phyloP scores from a whole-genome alignment of 768 basidiomycete species.

The Boletellus ananiceps region DNA sequence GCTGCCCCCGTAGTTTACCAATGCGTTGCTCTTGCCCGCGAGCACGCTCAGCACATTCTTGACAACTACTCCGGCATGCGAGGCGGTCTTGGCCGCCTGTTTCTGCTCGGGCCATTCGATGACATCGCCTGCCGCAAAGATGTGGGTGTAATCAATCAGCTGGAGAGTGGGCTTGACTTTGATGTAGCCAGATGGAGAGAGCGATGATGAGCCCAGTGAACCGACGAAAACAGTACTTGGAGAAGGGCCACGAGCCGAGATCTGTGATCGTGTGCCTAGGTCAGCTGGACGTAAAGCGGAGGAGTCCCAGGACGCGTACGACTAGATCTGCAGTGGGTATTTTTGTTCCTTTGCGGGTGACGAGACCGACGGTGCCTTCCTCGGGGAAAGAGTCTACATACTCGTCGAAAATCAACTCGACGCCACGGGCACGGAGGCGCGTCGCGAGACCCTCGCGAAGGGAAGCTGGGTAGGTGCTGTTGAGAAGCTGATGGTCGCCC shows the following conservation, averaged over 20 bases:
- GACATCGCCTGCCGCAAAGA: conserved; percentile 66
- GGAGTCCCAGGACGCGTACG: conserved; percentile 33
- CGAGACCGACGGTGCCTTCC: conserved; percentile 35
- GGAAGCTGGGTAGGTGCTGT: conserved; percentile 48
- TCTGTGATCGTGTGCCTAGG: conserved; percentile 6
- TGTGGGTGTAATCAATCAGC: conserved; percentile 42
- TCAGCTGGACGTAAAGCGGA: background rate
- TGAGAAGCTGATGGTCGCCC: conserved; percentile 47
- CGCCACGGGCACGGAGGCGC: conserved; percentile 39
- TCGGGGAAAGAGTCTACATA: conserved; percentile 43
- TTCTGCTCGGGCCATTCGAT: conserved; percentile 64
- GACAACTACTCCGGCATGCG: conserved; percentile 43
- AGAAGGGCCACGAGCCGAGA: conserved; percentile 32
- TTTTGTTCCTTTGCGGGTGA: conserved; percentile 46
- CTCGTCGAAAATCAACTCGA: conserved; percentile 52
- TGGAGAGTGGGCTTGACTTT: conserved; percentile 57
- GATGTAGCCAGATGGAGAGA: conserved; percentile 40
- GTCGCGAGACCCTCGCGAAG: conserved; percentile 47
- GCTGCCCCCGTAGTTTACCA: conserved; percentile 46
- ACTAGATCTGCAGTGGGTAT: conserved; percentile 53
- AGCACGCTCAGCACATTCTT: conserved; percentile 48
- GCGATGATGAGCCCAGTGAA: conserved; percentile 37
- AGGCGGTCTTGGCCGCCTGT: conserved; percentile 43
- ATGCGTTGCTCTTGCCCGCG: conserved; percentile 27
- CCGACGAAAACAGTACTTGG: conserved; percentile 52